Percentiles rank a stretch among this genome's conserved stretches.
Conservation (phyloP, 805 yeast genomes). For the Yarrowia hollandica region DNA sequence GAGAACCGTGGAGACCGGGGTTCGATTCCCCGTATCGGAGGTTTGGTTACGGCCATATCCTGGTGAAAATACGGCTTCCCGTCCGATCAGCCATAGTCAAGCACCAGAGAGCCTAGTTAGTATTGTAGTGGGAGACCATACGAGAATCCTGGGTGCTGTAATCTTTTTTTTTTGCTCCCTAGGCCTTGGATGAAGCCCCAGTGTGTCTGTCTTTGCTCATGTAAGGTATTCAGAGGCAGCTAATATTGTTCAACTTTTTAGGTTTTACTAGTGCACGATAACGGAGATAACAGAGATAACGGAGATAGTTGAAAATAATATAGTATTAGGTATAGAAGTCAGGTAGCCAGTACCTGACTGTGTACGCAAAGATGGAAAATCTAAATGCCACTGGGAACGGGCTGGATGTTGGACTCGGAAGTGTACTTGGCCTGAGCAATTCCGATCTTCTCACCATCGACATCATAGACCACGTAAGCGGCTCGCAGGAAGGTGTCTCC, state of each 20-base stretch:
- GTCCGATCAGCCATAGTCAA: conserved; percentile 27
- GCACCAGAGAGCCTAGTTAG: conserved; percentile 27
- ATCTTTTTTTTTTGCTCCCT: too few species aligned
- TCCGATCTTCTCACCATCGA: conserved; percentile 56
- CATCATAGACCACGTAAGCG: conserved; percentile 65
- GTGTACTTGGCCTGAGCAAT: conserved; percentile 51
- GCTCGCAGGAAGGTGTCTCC: conserved; percentile 66
- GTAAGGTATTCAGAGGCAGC: too few species aligned
- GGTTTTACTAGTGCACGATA: too few species aligned
- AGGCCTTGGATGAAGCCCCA: too few species aligned
- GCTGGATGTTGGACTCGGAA: conserved; percentile 35
- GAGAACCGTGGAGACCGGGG: conserved; percentile 30
- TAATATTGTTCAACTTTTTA: too few species aligned
- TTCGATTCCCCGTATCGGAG: conserved; percentile 30
- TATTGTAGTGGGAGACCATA: conserved; percentile 28
- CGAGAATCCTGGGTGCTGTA: conserved; percentile 27
- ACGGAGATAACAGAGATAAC: too few species aligned
- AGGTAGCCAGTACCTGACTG: too few species aligned
- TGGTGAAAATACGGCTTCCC: conserved; percentile 28
- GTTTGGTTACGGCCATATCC: conserved; percentile 25
- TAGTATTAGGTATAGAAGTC: too few species aligned
- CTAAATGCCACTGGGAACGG: conserved; percentile 33
- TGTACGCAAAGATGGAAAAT: too few species aligned
- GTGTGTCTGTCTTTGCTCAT: too few species aligned
- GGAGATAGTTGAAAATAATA: too few species aligned